These are phyloP conservation scores for Stephanodiscus minutulus DNA, from an alignment of 108 stramenopile species.

Conservation along the genomic window DNA sequence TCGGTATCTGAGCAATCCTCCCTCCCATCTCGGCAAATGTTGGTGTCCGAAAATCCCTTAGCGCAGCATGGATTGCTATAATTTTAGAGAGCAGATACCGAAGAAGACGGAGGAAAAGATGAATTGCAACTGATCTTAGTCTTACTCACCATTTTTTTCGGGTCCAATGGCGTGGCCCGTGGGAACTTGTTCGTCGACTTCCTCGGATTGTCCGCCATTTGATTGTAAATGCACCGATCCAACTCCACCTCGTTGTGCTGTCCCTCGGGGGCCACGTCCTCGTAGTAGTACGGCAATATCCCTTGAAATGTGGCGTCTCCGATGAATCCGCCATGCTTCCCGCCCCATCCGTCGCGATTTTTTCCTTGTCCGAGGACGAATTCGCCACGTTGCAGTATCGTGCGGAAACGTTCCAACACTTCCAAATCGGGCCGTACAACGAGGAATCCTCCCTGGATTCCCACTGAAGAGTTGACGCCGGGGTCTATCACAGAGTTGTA, in stretches of 20 bases:
- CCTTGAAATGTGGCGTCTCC: conserved; percentile 77
- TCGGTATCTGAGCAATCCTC: conserved; percentile 57
- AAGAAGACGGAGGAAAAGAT: not conserved
- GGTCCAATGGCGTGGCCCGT: conserved; percentile 42
- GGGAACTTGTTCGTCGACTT: conserved; percentile 40
- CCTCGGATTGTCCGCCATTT: conserved; percentile 68
- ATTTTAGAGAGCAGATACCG: not conserved
- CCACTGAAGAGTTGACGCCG: conserved; percentile 54
- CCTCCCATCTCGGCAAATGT: conserved; percentile 49
- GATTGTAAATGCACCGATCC: conserved; percentile 64
- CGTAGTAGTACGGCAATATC: conserved; percentile 74
- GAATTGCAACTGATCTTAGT: not conserved
- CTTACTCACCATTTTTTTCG: conserved; percentile 24
- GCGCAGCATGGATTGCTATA: not conserved
- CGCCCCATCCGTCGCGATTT: conserved; percentile 66
- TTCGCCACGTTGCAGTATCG: conserved; percentile 74
- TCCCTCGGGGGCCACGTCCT: conserved; percentile 36
- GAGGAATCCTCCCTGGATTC: conserved; percentile 92
- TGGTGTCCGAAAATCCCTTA: conserved; percentile 35
- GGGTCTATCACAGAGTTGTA: conserved; percentile 61
- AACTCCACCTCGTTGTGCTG: conserved; percentile 52
- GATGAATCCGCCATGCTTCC: conserved; percentile 77
- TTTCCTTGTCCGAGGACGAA: conserved; percentile 29
- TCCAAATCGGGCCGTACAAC: conserved; percentile 66
- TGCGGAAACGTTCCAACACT: conserved; percentile 67